phyloP scores from a whole-genome alignment of 2,329 filamentous ascomycete genomes.

The Orbilia oligospora region DNA sequence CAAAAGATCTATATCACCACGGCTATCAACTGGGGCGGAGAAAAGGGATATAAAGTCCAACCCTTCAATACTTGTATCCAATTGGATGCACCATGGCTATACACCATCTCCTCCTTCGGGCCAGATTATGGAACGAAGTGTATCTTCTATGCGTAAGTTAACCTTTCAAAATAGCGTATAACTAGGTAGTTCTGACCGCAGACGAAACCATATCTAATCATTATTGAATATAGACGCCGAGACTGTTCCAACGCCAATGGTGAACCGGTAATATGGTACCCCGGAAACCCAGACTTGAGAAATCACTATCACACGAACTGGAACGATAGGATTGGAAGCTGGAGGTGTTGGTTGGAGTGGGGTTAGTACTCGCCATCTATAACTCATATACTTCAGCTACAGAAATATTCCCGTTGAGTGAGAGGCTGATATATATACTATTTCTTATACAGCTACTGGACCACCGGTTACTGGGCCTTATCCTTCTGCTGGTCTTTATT shows the following conservation, averaged over 20 bases:
- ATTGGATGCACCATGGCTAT: slow-evolving; percentile 16
- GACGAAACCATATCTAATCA: neutral
- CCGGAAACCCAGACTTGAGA: slow-evolving; percentile 8
- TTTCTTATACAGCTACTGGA: slow-evolving; percentile 1
- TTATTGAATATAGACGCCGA: neutral
- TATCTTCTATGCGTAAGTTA: slow-evolving; percentile 24
- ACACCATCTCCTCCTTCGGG: slow-evolving; percentile 26
- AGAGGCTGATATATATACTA: neutral
- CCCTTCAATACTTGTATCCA: slow-evolving; percentile 25
- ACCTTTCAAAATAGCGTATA: neutral
- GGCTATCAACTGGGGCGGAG: neutral
- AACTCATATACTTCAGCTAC: no score
- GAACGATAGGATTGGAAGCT: slow-evolving; percentile 35
- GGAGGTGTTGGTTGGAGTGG: slow-evolving; percentile 24
- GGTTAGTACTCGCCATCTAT: neutral
- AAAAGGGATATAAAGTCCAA: slow-evolving; percentile 27
- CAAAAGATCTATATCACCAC: slow-evolving; percentile 35
- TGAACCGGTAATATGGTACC: neutral
- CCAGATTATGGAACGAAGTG: slow-evolving; percentile 11
- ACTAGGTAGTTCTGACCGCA: neutral
- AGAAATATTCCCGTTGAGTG: neutral
- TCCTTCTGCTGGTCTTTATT: neutral
- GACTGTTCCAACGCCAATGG: slow-evolving; percentile 4
- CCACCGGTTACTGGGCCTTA: neutral
- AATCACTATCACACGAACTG: slow-evolving; percentile 1